phyloP scores from a whole-genome alignment of 805 yeast species.

The Saccharomycopsis schoenii region DNA sequence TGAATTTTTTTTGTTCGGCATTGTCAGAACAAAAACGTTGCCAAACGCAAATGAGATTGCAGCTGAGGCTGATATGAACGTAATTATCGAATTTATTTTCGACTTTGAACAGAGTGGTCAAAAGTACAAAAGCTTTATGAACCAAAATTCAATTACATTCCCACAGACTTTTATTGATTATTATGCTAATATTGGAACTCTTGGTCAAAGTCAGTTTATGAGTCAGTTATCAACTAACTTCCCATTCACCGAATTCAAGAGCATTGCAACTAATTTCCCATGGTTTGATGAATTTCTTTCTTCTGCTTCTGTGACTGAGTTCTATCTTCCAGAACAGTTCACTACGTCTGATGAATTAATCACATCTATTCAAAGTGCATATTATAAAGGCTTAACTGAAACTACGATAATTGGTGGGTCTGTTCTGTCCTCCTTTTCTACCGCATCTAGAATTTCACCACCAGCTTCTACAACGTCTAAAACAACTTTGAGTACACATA shows the following conservation, averaged over 20 bases:
- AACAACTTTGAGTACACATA: too few relatives aligned
- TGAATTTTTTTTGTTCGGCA: not conserved
- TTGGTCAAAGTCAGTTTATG: slow-evolving; percentile 19
- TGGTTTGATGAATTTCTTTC: slow-evolving; percentile 26
- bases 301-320: slow-evolving; percentile 22
- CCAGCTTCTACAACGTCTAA: not conserved
- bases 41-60: slow-evolving; percentile 24
- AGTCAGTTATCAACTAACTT: slow-evolving; percentile 23
- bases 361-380: not conserved
- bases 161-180: slow-evolving; percentile 26
- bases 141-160: slow-evolving; percentile 20
- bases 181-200: slow-evolving; percentile 20
- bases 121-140: slow-evolving; percentile 26
- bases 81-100: slow-evolving; percentile 22
- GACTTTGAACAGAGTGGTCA: slow-evolving; percentile 21
- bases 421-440: not conserved
- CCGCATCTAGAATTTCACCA: not conserved
- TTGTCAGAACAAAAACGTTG: not conserved
- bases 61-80: slow-evolving; percentile 21
- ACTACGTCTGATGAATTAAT: slow-evolving; percentile 10
- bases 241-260: slow-evolving; percentile 27
- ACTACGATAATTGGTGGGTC: not conserved
- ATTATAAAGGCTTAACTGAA: not conserved
- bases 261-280: slow-evolving; percentile 26
- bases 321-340: slow-evolving; percentile 25